Conservation (phyloP, 2,329 filamentous ascomycete species). For the Xylaria sp. region DNA sequence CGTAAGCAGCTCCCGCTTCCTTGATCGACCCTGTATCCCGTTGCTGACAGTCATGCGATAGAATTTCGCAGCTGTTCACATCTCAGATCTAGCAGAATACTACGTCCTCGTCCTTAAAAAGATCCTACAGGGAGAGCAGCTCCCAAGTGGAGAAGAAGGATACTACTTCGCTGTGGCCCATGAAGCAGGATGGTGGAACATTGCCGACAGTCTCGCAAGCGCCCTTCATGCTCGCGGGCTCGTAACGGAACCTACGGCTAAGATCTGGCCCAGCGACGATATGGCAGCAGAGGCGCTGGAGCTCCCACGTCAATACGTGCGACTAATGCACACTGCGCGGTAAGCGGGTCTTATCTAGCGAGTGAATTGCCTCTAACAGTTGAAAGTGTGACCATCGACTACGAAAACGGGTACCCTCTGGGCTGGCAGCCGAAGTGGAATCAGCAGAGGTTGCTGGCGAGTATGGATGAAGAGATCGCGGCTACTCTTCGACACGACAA, state of each 20-base stretch:
- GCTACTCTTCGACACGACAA: slow-evolving; percentile 43
- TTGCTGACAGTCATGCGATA: slow-evolving; percentile 20
- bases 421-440: slow-evolving; percentile 50
- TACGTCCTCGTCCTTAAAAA: slow-evolving; percentile 48
- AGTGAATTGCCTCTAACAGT: slow-evolving; percentile 10
- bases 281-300: slow-evolving; percentile 48
- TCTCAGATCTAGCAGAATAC: slow-evolving; percentile 49
- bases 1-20: slow-evolving; percentile 42
- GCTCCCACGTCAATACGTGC: slow-evolving; percentile 47
- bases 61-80: slow-evolving; percentile 46
- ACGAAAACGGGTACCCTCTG: slow-evolving; percentile 40
- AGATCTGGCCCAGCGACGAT: slow-evolving; percentile 50
- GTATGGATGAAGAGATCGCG: slow-evolving; percentile 46
- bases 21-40: slow-evolving; percentile 3
- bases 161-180: slow-evolving; percentile 53
- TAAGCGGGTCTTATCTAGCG: slow-evolving; percentile 36
- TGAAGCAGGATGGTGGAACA: slow-evolving; percentile 46
- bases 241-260: slow-evolving; percentile 41
- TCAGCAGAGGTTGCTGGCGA: slow-evolving; percentile 42
- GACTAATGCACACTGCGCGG: slow-evolving; percentile 45
- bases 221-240: slow-evolving; percentile 48
- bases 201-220: slow-evolving; percentile 47
- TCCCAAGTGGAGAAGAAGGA: slow-evolving; percentile 49
- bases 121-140: slow-evolving; percentile 45
- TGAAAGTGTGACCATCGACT: slow-evolving; percentile 37